A percentile compares a stretch with the other conserved stretches of the same genome.
Conservation (phyloP, 2,329 filamentous ascomycete genomes). For the Diplodia mutila region DNA sequence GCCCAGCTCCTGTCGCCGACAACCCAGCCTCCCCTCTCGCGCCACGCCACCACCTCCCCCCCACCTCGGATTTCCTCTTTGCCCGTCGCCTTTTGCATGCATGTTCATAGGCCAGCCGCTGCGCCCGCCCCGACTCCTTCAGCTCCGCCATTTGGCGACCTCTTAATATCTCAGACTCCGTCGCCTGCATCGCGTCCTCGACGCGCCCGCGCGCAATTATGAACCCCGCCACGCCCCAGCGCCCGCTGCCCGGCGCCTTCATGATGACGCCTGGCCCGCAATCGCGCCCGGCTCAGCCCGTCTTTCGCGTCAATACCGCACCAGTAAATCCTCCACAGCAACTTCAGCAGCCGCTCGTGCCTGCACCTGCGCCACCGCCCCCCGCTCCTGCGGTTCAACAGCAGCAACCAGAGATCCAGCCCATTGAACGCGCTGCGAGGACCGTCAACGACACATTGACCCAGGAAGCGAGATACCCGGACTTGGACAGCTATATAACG, state of each 20-base stretch:
- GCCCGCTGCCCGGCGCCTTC: constrained; percentile 75
- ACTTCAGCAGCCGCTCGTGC: constrained; percentile 16
- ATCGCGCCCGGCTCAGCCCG: constrained; percentile 20
- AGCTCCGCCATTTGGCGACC: constrained; percentile 19
- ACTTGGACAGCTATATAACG: constrained; percentile 85
- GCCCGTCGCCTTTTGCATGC: constrained; percentile 11
- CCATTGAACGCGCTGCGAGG: constrained; percentile 77
- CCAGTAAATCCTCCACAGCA: constrained; percentile 23
- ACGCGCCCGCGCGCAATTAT: constrained; percentile 14
- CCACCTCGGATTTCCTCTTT: constrained; percentile 10
- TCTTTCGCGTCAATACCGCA: constrained; percentile 21
- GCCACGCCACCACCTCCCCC: constrained; percentile 5
- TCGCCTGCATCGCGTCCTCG: constrained; percentile 14
- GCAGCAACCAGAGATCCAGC: constrained; percentile 48
- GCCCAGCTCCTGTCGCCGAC: constrained; percentile 7
- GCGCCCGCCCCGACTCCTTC: constrained; percentile 15
- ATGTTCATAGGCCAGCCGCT: constrained; percentile 10
- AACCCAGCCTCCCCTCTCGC: constrained; percentile 4
- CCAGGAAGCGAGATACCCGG: constrained; percentile 79
- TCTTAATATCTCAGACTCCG: constrained; percentile 8
- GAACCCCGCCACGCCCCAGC: constrained; percentile 63
- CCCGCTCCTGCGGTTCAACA: constrained; percentile 7
- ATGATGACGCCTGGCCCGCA: constrained; percentile 67
- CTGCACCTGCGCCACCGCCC: constrained; percentile 6
- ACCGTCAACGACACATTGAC: constrained; percentile 81